Percentiles rank a stretch among this genome's conserved stretches.
Conservation (phyloP, 352 stramenopile genomes). For the Pelagophyceae sp. region DNA sequence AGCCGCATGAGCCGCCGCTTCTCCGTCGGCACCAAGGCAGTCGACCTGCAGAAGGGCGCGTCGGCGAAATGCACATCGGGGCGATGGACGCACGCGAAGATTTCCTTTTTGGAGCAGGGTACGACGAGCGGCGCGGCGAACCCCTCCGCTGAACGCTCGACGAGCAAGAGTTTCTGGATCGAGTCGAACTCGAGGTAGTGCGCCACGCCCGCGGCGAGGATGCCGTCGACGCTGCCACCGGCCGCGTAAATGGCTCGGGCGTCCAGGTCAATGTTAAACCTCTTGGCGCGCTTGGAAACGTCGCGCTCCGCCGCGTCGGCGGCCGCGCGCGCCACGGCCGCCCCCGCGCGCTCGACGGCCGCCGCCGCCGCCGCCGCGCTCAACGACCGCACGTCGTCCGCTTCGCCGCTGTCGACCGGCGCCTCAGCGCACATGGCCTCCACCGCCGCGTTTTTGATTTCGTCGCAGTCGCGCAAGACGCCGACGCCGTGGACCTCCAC, state of each 20-base stretch:
- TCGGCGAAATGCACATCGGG: too few relatives aligned
- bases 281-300: not conserved
- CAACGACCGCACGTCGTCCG: too few relatives aligned
- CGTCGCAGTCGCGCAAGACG: too few relatives aligned
- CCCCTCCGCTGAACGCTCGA: not conserved
- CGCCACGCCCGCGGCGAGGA: not conserved
- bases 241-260: not conserved
- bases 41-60: too few relatives aligned
- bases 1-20: constrained; percentile 15
- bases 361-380: not conserved
- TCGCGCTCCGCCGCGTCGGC: not conserved
- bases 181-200: constrained; percentile 18
- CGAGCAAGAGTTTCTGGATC: not conserved
- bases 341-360: not conserved
- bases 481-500: too few relatives aligned
- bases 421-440: not conserved
- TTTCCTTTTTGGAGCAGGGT: constrained; percentile 5
- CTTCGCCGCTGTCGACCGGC: too few relatives aligned
- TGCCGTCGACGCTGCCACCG: not conserved
- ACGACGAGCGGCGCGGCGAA: not conserved
- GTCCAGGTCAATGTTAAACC: constrained; percentile 18
- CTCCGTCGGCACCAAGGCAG: not conserved
- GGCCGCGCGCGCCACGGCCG: not conserved
- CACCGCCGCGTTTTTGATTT: too few relatives aligned
- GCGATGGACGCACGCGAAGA: not conserved